Evolutionary conservation across 441 rosid species (phyloP), one percentile per base, ranked within the genome.

Genomic region (Monsonia emarginata): DNA sequence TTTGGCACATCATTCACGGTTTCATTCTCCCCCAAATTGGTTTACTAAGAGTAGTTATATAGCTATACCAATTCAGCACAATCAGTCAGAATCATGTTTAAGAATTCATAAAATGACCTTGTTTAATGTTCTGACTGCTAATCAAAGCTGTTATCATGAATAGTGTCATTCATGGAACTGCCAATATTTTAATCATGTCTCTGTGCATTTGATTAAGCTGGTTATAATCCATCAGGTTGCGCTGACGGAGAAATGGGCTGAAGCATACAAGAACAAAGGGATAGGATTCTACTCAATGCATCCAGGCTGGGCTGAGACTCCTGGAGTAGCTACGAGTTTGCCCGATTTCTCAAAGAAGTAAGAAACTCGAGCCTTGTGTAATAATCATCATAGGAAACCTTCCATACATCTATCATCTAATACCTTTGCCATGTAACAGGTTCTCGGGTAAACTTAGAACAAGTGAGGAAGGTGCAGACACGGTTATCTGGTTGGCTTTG

Each of bases 281-380:
- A 80, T 92, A 28, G 83, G 86, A 11, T 92, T 89, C 83, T 90
- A 88, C 78, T 63, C 94, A 0, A 89, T 92, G 98, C 97, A 90
- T 74, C 98, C 98, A 7, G 97, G 96, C 8, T 92, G 96, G 98
- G 97, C 88, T 54, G 87, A 80, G 78, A 92, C 96, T 3, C 94
- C 94, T 0, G 97, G 97, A 63, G 85, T 86, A 2, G 84, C 97
- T 59, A 82, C 60, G 25, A 90, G 90, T 71, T 68, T 92, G 65
- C 94, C 96, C 19, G 68, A 65, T 73, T 90, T 92, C 74, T 78
- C 30, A 30, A 28, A 85, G 73, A 48, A 59, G 98, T 90, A 74
- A 74, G 84, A 18, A 5, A 27, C 26, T 31, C 60, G 32, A 16
- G 5, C 42, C 1, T 10, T 26, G 11, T 9, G 38, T 44, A 28